Conservation (phyloP, 371 early-diverging fungal species). For the Mortierella sp. region DNA sequence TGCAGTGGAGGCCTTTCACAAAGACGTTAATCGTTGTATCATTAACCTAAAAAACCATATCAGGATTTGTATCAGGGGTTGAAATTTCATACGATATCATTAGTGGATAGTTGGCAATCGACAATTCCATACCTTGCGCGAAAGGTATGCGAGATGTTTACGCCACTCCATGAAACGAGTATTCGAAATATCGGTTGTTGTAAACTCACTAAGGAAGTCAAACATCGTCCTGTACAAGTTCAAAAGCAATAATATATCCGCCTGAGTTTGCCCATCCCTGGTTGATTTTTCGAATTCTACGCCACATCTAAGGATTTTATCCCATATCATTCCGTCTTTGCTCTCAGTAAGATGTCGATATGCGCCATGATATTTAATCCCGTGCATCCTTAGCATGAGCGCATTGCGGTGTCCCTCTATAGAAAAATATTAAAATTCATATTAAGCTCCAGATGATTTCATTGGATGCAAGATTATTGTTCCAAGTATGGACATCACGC, state of each 20-base stretch:
- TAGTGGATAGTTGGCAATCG: not conserved
- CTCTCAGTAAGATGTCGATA: not conserved
- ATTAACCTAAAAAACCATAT: conserved; percentile 10
- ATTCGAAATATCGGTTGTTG: conserved; percentile 1
- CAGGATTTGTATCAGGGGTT: not conserved
- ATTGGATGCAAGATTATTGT: too few species aligned
- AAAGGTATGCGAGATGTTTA: conserved; percentile 20
- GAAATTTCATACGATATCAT: not conserved
- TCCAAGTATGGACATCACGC: too few species aligned
- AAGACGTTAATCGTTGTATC: conserved; percentile 2
- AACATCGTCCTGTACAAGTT: conserved; percentile 16
- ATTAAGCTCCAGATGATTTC: not conserved
- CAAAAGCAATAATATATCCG: conserved; percentile 17
- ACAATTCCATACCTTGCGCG: conserved; percentile 26
- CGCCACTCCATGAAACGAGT: conserved; percentile 32
- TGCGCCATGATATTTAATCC: conserved; percentile 31
- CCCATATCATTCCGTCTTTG: conserved; percentile 38
- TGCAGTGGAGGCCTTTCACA: conserved; percentile 1
- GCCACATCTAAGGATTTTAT: conserved; percentile 39
- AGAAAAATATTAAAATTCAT: not conserved
- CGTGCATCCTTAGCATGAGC: conserved; percentile 39
- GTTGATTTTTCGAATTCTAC: conserved; percentile 36
- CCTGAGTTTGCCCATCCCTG: conserved; percentile 15
- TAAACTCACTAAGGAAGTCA: conserved; percentile 9
- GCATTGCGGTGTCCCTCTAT: conserved; percentile 34